phyloP scores from a whole-genome alignment of 768 basidiomycete genomes.

The Clathrus columnatus region DNA sequence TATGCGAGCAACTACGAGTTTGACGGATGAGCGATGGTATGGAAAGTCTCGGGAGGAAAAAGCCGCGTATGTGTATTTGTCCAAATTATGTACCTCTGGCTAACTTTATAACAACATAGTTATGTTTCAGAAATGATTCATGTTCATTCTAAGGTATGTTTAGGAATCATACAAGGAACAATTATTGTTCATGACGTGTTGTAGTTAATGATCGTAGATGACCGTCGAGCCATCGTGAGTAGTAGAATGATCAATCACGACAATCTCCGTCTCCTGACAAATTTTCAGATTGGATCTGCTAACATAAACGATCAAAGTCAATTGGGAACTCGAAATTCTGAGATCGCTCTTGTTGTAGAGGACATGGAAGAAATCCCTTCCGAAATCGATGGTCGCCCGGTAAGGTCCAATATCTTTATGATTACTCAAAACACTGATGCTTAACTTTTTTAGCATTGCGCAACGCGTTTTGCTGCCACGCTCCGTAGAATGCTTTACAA shows the following conservation, averaged over 20 bases:
- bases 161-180: neutral
- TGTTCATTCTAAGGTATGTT: constrained; percentile 59
- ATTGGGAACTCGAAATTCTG: constrained; percentile 90
- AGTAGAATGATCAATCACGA: neutral
- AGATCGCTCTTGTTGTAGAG: constrained; percentile 89
- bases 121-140: constrained; percentile 77
- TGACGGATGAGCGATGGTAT: constrained; percentile 77
- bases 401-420: no score
- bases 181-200: constrained; percentile 11
- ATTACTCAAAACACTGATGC: neutral
- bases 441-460: constrained; percentile 39
- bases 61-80: constrained; percentile 41
- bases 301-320: constrained; percentile 88
- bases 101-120: constrained; percentile 29
- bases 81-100: constrained; percentile 18
- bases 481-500: constrained; percentile 77
- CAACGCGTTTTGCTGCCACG: constrained; percentile 72
- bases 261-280: neutral
- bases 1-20: constrained; percentile 47
- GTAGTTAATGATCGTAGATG: constrained; percentile 85
- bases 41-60: constrained; percentile 80
- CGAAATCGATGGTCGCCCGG: constrained; percentile 65
- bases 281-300: constrained; percentile 78
- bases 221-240: constrained; percentile 78
- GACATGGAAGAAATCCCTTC: constrained; percentile 71